Evolutionary conservation across 148 eudicot species (phyloP).

Genomic region (Vaccinium darrowii): DNA sequence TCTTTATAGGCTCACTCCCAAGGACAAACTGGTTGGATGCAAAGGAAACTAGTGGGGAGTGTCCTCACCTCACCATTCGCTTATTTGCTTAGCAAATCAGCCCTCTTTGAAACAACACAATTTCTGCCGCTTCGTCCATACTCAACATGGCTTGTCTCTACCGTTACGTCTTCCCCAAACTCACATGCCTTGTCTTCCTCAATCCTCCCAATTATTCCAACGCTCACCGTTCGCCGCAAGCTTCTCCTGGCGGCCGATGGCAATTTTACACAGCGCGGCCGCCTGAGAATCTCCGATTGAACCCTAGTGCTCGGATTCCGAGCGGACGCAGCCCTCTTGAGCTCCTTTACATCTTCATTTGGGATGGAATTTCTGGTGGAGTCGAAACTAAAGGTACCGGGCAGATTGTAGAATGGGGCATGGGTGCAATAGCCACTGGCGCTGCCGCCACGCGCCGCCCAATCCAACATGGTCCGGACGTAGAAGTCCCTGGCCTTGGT

Average conservation of each 20-base stretch:
- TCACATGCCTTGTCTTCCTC: constrained; percentile 35
- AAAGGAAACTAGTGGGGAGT: too few relatives aligned
- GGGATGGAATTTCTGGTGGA: constrained; percentile 13
- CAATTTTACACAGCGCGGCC: background rate
- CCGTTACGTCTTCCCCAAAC: constrained; percentile 19
- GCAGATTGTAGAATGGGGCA: constrained; percentile 16
- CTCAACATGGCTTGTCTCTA: background rate
- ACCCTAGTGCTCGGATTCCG: background rate
- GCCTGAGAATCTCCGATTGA: constrained; percentile 19
- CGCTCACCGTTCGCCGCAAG: constrained; percentile 19
- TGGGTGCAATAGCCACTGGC: constrained; percentile 19
- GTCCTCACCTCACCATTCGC: too few relatives aligned
- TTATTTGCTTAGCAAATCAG: background rate
- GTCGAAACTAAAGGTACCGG: constrained; percentile 25
- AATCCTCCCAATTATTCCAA: constrained; percentile 30
- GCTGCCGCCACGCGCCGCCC: constrained; percentile 26
- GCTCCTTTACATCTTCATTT: constrained; percentile 1
- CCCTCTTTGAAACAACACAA: background rate
- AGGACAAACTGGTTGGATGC: background rate
- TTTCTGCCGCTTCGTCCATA: background rate
- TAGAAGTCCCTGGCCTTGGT: constrained; percentile 43
- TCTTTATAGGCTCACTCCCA: background rate
- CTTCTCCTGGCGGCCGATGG: background rate
- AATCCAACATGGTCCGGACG: constrained; percentile 26
- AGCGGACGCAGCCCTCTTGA: background rate